Base-by-base conservation (phyloP, 1,284 basidiomycete genomes). In the Malassezia globosa region DNA sequence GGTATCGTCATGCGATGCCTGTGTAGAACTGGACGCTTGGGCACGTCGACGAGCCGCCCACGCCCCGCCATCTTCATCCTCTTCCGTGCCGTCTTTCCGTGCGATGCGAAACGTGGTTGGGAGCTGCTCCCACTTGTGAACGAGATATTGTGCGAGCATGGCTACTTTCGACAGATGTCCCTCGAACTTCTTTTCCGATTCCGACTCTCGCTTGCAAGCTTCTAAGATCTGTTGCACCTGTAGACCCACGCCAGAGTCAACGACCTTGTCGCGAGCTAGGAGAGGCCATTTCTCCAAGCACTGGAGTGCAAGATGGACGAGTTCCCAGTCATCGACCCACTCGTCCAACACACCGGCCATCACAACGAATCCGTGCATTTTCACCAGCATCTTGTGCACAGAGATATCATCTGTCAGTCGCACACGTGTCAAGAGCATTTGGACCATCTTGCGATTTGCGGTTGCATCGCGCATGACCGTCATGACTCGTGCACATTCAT, bases 331-430 rank as follows among this genome's bases (percentile, higher is more conserved):
- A 24, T 80, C 77, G 13, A 73, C 71, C 65, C 88, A 77, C 63
- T 96, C 89, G 40, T 84, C 80, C 25, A 96, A 75, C 37, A 96
- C 77, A 66, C 84, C 87, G 39, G 80, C 83, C 86, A 96, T 89
- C 19, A 92, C 75, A 72, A 84, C 86, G 70, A 94, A 89, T 1
- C 89, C 90, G 72, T 94, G 87, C 65, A 96, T 76, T 24, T 89
- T 84, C 80, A 95, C 86, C 45, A 96, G 77, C 66, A 87, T 81
- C 37, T 87, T 80, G 29, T 90, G 77, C 16, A 87, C 81, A 0
- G 79, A 76, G 36, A 80, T 78, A 51, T 94, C 87, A 31, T 83
- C 81, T 1, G 89, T 92, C 61, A 92, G 82, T 85, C 89, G 67
- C 59, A 97, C 81, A 54, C 94, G 83, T 47, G 81, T 82, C 18